A percentile compares a stretch with the other conserved stretches of the same genome.
Conservation (phyloP, 1,139 yeast genomes). For the Hemisphaericaspora subhashii region DNA sequence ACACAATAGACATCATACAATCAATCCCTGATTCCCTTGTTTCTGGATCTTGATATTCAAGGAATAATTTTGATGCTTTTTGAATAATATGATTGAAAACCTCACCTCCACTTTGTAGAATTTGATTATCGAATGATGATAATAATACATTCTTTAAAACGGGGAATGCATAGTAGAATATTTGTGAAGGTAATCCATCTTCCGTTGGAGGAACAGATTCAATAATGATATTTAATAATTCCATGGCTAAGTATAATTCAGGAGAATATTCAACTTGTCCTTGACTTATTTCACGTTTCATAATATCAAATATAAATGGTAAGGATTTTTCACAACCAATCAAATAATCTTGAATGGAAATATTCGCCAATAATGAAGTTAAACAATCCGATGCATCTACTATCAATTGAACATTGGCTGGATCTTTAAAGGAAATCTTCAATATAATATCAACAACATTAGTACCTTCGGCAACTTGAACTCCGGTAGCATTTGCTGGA, state of each 20-base stretch:
- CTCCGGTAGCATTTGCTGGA: slow-evolving; percentile 33
- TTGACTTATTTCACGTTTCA: slow-evolving; percentile 21
- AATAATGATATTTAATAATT: slow-evolving; percentile 60
- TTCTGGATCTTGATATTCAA: slow-evolving; percentile 36
- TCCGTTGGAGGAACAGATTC: slow-evolving; percentile 35
- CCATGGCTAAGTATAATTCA: slow-evolving; percentile 64
- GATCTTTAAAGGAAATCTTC: slow-evolving; percentile 66
- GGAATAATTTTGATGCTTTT: slow-evolving; percentile 48
- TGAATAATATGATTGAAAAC: slow-evolving; percentile 64
- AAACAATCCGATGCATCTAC: slow-evolving; percentile 65
- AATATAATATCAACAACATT: slow-evolving; percentile 55
- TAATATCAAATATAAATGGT: slow-evolving; percentile 45
- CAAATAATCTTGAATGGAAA: slow-evolving; percentile 47
- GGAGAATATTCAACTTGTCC: slow-evolving; percentile 48
- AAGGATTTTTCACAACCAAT: slow-evolving; percentile 53
- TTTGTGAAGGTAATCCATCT: slow-evolving; percentile 44
- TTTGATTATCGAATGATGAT: slow-evolving; percentile 69
- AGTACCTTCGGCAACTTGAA: slow-evolving; percentile 19
- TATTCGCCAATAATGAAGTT: slow-evolving; percentile 51
- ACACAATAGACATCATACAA: slow-evolving; percentile 58
- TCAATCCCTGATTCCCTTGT: slow-evolving; percentile 51
- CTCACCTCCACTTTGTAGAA: slow-evolving; percentile 77
- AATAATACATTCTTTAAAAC: slow-evolving; percentile 52
- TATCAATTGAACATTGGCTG: slow-evolving; percentile 69
- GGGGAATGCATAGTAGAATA: slow-evolving; percentile 54